Evolutionary conservation across 108 stramenopile genomes (phyloP).

Genomic region (Fragilariopsis cylindrus): DNA sequence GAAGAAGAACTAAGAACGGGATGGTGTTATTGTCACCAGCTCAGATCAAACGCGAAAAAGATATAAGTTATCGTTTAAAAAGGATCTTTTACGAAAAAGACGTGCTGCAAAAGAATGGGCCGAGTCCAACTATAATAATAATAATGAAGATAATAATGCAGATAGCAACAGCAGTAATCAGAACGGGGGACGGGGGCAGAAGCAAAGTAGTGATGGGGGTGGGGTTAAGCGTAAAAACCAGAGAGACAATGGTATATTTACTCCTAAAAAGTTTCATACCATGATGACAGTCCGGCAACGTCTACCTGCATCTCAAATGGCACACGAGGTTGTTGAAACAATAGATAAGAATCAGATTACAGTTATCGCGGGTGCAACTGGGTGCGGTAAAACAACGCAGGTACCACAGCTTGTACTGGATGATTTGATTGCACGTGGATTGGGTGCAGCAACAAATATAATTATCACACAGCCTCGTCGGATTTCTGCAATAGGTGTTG

Average conservation of each 20-base stretch:
- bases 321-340: conserved; percentile 51
- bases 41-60: conserved; percentile 25
- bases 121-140: conserved; percentile 3
- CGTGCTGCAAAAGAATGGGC: conserved; percentile 34
- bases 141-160: neutral
- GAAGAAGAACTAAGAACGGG: neutral
- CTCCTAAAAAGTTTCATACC: neutral
- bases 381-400: conserved; percentile 74
- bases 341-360: conserved; percentile 69
- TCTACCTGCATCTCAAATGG: conserved; percentile 73
- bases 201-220: neutral
- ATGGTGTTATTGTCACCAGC: neutral
- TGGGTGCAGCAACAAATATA: conserved; percentile 80
- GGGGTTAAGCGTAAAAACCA: neutral
- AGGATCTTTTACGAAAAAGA: conserved; percentile 48
- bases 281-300: conserved; percentile 1
- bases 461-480: conserved; percentile 91
- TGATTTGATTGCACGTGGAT: conserved; percentile 62
- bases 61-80: conserved; percentile 44
- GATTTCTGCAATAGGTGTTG: conserved; percentile 90
- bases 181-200: neutral
- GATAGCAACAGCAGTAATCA: neutral
- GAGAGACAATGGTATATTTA: conserved; percentile 32
- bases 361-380: conserved; percentile 78
- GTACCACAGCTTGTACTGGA: conserved; percentile 87